These are phyloP conservation scores for Orbilia ellipsospora DNA, from an alignment of 2,329 filamentous ascomycete species.

Conservation along the genomic window DNA sequence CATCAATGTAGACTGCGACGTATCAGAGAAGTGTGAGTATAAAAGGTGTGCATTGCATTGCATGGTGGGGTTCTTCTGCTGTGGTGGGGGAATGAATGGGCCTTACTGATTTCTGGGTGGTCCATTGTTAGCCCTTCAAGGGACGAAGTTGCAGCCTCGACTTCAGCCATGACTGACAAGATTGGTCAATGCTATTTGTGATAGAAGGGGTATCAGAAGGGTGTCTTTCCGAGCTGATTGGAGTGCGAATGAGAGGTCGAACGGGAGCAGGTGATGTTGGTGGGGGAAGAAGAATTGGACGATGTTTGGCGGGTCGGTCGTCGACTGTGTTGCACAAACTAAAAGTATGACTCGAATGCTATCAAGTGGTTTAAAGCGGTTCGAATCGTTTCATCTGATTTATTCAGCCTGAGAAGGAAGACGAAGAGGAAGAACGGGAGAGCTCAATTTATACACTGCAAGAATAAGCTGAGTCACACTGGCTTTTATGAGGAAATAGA, in stretches of 20 bases:
- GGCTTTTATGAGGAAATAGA: not conserved
- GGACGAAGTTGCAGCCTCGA: constrained; percentile 31
- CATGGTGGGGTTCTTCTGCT: not conserved
- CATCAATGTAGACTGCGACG: constrained; percentile 77
- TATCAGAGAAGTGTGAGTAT: constrained; percentile 2
- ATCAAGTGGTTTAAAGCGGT: too few species aligned
- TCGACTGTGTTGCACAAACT: constrained; percentile 25
- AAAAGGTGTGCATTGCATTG: not conserved
- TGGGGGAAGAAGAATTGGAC: constrained; percentile 31
- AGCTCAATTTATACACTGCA: too few species aligned
- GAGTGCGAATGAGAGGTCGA: constrained; percentile 17
- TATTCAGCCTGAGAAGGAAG: too few species aligned
- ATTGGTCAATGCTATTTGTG: not conserved
- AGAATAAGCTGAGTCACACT: too few species aligned
- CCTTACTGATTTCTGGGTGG: constrained; percentile 47
- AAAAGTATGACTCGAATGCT: too few species aligned
- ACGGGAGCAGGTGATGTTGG: not conserved
- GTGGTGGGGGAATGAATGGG: not conserved
- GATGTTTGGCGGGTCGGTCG: not conserved
- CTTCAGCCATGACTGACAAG: constrained; percentile 39
- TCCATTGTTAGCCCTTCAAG: constrained; percentile 43
- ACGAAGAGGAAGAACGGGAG: too few species aligned
- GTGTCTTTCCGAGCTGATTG: not conserved
- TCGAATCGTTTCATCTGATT: too few species aligned
- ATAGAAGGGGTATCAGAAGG: not conserved